Percentiles rank a stretch among this genome's conserved stretches.
Conservation (phyloP, 306 rosid genomes). For the Gleditsia sinensis region DNA sequence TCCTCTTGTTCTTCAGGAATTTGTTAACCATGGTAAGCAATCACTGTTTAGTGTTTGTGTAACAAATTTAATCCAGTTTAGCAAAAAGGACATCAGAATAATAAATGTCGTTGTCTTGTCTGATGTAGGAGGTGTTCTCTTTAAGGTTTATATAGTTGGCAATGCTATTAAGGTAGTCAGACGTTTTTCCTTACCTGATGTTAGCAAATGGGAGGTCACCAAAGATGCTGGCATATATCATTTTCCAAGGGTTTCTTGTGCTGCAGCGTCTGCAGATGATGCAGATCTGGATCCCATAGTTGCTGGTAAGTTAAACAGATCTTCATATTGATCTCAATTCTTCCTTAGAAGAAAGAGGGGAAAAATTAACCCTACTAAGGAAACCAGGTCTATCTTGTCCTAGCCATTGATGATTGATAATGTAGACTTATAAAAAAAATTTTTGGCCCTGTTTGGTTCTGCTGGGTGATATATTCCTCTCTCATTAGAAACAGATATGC, state of each 20-base stretch:
- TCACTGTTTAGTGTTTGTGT: background rate
- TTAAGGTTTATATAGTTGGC: conserved; percentile 84
- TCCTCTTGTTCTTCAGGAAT: conserved; percentile 89
- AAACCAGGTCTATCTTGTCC: background rate
- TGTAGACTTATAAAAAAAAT: background rate
- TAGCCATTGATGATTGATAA: background rate
- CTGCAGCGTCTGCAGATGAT: conserved; percentile 93
- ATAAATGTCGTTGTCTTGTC: conserved; percentile 13
- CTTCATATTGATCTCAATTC: conserved; percentile 10
- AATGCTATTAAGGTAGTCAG: conserved; percentile 88
- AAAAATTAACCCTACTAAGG: background rate
- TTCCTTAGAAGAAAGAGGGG: background rate
- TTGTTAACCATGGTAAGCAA: conserved; percentile 77
- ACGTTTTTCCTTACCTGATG: conserved; percentile 86
- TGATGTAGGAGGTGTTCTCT: conserved; percentile 81
- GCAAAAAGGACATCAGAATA: background rate
- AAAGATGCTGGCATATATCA: conserved; percentile 62
- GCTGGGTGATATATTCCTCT: background rate
- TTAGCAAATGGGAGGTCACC: conserved; percentile 69
- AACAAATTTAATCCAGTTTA: conserved; percentile 13
- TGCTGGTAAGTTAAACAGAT: conserved; percentile 58
- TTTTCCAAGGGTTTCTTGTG: conserved; percentile 89
- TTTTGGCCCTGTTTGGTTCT: background rate
- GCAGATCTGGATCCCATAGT: conserved; percentile 83
- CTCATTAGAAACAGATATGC: background rate